A percentile compares a stretch with the other conserved stretches of the same genome.
Evolutionary conservation across 441 rosid genomes (phyloP).

Genomic region (Erysimum pusillum): DNA sequence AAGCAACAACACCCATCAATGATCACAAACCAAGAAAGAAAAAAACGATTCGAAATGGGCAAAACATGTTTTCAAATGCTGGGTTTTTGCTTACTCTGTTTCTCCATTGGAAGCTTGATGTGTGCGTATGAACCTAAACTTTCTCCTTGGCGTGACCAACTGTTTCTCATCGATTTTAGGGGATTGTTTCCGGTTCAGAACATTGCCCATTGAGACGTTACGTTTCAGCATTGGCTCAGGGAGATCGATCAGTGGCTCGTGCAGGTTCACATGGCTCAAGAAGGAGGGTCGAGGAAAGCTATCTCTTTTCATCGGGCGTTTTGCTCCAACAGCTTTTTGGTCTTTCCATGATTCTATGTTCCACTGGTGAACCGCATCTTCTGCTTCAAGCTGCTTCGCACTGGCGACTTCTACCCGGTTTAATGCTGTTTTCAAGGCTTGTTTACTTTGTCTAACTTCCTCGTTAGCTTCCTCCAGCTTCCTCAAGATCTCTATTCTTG

Average conservation of each 20-base stretch:
- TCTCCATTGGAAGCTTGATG: constrained; percentile 60
- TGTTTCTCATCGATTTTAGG: constrained; percentile 62
- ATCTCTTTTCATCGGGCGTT: constrained; percentile 44
- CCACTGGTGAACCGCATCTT: constrained; percentile 78
- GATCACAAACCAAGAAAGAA: constrained; percentile 27
- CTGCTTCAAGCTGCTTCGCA: constrained; percentile 75
- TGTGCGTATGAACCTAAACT: constrained; percentile 87
- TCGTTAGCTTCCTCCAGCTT: constrained; percentile 81
- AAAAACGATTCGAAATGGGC: not conserved
- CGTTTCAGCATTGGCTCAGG: constrained; percentile 57
- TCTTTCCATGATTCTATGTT: constrained; percentile 59
- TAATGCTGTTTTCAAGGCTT: constrained; percentile 72
- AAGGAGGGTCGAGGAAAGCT: constrained; percentile 55
- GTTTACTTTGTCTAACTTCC: constrained; percentile 77
- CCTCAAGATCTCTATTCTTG: constrained; percentile 58
- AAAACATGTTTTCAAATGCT: constrained; percentile 47
- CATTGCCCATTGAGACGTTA: constrained; percentile 79
- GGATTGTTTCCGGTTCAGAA: constrained; percentile 69
- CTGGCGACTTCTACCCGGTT: constrained; percentile 71
- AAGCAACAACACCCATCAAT: constrained; percentile 33
- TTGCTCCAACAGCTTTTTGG: constrained; percentile 40
- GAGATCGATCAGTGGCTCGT: constrained; percentile 44
- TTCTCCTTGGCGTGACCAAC: constrained; percentile 66
- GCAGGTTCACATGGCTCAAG: constrained; percentile 46
- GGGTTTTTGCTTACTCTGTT: constrained; percentile 70